These are phyloP conservation scores for Hymenoscyphus linearis DNA, from an alignment of 2,329 filamentous ascomycete species.

Conservation along the genomic window DNA sequence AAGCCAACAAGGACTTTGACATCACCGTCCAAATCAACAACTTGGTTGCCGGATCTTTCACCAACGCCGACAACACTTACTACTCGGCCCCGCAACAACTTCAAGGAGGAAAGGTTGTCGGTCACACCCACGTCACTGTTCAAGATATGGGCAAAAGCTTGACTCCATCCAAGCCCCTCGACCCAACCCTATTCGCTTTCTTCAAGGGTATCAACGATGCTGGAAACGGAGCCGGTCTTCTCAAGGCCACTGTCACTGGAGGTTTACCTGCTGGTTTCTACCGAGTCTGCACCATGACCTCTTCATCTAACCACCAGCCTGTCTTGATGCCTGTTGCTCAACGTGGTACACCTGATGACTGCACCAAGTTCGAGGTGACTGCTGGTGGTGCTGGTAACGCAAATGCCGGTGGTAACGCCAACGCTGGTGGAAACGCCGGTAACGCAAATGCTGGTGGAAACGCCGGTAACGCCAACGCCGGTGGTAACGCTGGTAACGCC, in stretches of 20 bases:
- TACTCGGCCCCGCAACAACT: constrained; percentile 36
- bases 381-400: constrained; percentile 10
- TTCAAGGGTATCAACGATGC: constrained; percentile 40
- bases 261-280: constrained; percentile 40
- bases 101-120: constrained; percentile 32
- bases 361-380: constrained; percentile 38
- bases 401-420: constrained; percentile 9
- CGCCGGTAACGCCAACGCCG: background rate
- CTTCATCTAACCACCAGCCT: constrained; percentile 39
- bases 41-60: constrained; percentile 35
- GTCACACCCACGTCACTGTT: constrained; percentile 37
- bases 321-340: constrained; percentile 41
- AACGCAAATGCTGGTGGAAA: background rate
- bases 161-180: constrained; percentile 29
- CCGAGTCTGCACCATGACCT: constrained; percentile 40
- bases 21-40: constrained; percentile 34
- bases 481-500: background rate
- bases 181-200: constrained; percentile 34
- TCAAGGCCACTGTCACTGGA: constrained; percentile 35
- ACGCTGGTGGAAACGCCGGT: background rate
- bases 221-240: constrained; percentile 35
- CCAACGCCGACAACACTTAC: constrained; percentile 36
- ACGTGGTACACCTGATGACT: constrained; percentile 41
- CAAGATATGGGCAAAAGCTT: constrained; percentile 33
- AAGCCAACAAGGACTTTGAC: constrained; percentile 19